phyloP scores from a whole-genome alignment of 805 yeast genomes.

The Metschnikowia rubicola region DNA sequence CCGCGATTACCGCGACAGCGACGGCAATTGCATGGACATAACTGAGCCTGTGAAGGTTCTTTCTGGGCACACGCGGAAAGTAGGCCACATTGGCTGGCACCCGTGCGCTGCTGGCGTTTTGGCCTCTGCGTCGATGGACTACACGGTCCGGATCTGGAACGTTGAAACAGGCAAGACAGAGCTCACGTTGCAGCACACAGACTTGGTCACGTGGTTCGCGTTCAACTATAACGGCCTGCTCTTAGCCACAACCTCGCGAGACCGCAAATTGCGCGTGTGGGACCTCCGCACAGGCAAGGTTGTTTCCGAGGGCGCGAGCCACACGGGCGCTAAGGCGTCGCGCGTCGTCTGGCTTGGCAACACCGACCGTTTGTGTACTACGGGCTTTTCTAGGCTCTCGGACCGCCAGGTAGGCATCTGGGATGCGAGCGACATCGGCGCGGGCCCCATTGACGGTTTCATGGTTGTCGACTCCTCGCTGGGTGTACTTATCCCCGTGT shows the following conservation, averaged over 20 bases:
- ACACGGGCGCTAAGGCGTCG: conserved; percentile 86
- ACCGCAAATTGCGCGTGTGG: conserved; percentile 88
- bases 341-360: conserved; percentile 91
- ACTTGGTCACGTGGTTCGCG: conserved; percentile 87
- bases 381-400: conserved; percentile 89
- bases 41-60: conserved; percentile 62
- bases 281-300: conserved; percentile 74
- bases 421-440: conserved; percentile 71
- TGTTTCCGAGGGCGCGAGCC: conserved; percentile 83
- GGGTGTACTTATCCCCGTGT: conserved; percentile 90
- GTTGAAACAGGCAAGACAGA: conserved; percentile 67
- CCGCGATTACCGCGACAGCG: conserved; percentile 49
- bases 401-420: conserved; percentile 96
- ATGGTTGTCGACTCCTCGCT: conserved; percentile 83
- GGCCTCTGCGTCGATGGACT: conserved; percentile 88
- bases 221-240: conserved; percentile 87
- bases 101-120: conserved; percentile 85
- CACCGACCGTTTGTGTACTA: conserved; percentile 78
- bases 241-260: conserved; percentile 87
- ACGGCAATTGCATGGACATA: conserved; percentile 64
- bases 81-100: conserved; percentile 86
- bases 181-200: conserved; percentile 78
- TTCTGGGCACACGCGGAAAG: conserved; percentile 88
- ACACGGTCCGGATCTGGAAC: conserved; percentile 90
- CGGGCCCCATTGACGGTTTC: conserved; percentile 89